Percentiles rank a stretch among this genome's conserved stretches.
These are phyloP conservation scores for Phytopythium oedochilum DNA, from an alignment of 352 stramenopile species.

Conservation along the genomic window DNA sequence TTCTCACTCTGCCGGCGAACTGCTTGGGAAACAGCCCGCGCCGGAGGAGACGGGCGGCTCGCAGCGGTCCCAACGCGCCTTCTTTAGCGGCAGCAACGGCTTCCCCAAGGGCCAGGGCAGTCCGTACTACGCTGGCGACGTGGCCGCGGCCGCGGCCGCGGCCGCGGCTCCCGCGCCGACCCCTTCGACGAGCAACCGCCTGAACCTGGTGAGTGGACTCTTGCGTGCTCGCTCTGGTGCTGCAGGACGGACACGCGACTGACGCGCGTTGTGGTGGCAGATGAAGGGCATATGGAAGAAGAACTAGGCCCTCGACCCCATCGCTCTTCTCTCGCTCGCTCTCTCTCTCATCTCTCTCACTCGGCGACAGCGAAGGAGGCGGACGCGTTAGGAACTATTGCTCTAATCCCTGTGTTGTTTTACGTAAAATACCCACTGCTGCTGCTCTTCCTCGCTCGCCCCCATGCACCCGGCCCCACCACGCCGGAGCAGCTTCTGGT, in stretches of 20 bases:
- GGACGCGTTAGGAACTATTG: conserved; percentile 11
- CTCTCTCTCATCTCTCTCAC: background rate
- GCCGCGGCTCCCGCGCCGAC: conserved; percentile 23
- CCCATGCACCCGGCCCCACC: no score
- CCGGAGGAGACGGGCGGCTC: conserved; percentile 18
- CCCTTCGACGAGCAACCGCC: conserved; percentile 18
- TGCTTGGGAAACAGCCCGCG: conserved; percentile 26
- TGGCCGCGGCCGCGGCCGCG: conserved; percentile 19
- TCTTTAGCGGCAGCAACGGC: conserved; percentile 9
- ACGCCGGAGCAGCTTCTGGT: no score
- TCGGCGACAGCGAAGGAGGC: conserved; percentile 4
- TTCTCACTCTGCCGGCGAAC: conserved; percentile 33
- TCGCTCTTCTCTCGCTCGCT: background rate
- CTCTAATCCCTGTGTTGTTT: conserved; percentile 22
- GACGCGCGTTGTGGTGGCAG: conserved; percentile 13
- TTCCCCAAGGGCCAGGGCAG: conserved; percentile 38
- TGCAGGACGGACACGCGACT: background rate
- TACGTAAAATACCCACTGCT: conserved; percentile 9
- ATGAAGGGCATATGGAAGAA: conserved; percentile 86
- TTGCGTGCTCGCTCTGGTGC: no score
- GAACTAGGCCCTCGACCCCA: conserved; percentile 35
- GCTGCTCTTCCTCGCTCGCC: background rate
- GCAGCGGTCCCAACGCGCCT: conserved; percentile 26
- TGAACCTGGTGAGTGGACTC: conserved; percentile 36
- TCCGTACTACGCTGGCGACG: conserved; percentile 24